Conservation (phyloP, 768 basidiomycete genomes). For the Auricularia sp. region DNA sequence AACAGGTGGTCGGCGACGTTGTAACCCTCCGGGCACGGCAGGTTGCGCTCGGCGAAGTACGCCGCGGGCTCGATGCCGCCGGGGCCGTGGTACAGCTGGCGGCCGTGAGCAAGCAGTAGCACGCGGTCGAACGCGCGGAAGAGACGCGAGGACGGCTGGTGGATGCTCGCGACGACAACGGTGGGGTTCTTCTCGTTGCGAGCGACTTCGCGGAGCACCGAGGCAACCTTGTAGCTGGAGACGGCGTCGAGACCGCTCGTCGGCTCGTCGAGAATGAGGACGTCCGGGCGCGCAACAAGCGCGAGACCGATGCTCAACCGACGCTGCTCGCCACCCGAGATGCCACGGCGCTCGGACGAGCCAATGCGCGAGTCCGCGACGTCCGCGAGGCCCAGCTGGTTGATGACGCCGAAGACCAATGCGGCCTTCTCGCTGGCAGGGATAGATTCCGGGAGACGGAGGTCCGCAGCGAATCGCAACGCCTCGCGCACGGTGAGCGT, state of each 20-base stretch:
- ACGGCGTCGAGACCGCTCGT: slow-evolving; percentile 79
- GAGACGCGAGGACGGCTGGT: slow-evolving; percentile 80
- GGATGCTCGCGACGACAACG: slow-evolving; percentile 77
- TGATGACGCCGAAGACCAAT: slow-evolving; percentile 56
- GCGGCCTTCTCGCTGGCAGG: slow-evolving; percentile 49
- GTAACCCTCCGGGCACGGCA: slow-evolving; percentile 65
- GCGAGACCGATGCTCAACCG: slow-evolving; percentile 86
- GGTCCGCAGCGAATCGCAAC: slow-evolving; percentile 73
- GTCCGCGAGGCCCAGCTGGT: slow-evolving; percentile 65
- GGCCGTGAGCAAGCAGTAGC: slow-evolving; percentile 67
- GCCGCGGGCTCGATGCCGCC: slow-evolving; percentile 62
- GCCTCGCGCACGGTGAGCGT: slow-evolving; percentile 75
- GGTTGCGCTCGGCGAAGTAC: slow-evolving; percentile 46
- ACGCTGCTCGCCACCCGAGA: slow-evolving; percentile 87
- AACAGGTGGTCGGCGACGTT: slow-evolving; percentile 90
- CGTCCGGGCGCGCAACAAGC: slow-evolving; percentile 73
- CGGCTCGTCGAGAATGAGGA: slow-evolving; percentile 84
- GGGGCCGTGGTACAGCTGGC: slow-evolving; percentile 67
- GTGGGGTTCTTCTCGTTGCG: slow-evolving; percentile 59
- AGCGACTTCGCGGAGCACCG: slow-evolving; percentile 66
- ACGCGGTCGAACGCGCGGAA: slow-evolving; percentile 82
- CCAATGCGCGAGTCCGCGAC: slow-evolving; percentile 68
- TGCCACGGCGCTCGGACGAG: slow-evolving; percentile 65
- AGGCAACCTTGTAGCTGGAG: slow-evolving; percentile 72
- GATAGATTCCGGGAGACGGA: slow-evolving; percentile 71